These are phyloP conservation scores for Plantago elongata DNA, from an alignment of 257 asterid species.

Conservation along the genomic window DNA sequence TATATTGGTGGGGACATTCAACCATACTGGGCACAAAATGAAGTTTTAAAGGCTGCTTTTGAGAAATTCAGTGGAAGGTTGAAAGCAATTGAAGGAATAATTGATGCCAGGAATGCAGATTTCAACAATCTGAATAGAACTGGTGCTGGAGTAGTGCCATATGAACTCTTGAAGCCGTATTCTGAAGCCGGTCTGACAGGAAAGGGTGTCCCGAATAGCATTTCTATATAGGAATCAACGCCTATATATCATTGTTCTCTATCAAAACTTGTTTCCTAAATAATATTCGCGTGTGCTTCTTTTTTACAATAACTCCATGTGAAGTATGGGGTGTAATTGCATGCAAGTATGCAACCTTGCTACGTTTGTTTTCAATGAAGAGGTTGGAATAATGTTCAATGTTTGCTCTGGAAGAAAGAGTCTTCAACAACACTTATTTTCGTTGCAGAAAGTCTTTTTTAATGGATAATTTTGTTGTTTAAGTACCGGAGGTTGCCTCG, in stretches of 20 bases:
- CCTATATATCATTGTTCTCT: neutral
- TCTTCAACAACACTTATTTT: too few relatives aligned
- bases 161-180: slow-evolving; percentile 62
- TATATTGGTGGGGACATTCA: slow-evolving; percentile 42
- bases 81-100: slow-evolving; percentile 58
- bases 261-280: neutral
- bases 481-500: too few relatives aligned
- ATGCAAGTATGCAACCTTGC: too few relatives aligned
- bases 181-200: slow-evolving; percentile 71
- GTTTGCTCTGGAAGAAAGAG: too few relatives aligned
- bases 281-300: too few relatives aligned
- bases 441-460: too few relatives aligned
- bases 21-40: slow-evolving; percentile 41
- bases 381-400: too few relatives aligned
- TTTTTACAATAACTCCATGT: too few relatives aligned
- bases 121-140: slow-evolving; percentile 32
- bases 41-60: slow-evolving; percentile 37
- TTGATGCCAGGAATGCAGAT: slow-evolving; percentile 54
- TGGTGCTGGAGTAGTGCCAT: slow-evolving; percentile 81
- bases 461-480: too few relatives aligned
- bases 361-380: too few relatives aligned
- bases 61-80: slow-evolving; percentile 43
- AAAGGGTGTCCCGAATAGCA: slow-evolving; percentile 72
- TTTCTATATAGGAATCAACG: slow-evolving; percentile 45
- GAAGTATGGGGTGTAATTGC: too few relatives aligned